Conservation (phyloP, 1,139 yeast genomes). For the Torulaspora globosa region DNA sequence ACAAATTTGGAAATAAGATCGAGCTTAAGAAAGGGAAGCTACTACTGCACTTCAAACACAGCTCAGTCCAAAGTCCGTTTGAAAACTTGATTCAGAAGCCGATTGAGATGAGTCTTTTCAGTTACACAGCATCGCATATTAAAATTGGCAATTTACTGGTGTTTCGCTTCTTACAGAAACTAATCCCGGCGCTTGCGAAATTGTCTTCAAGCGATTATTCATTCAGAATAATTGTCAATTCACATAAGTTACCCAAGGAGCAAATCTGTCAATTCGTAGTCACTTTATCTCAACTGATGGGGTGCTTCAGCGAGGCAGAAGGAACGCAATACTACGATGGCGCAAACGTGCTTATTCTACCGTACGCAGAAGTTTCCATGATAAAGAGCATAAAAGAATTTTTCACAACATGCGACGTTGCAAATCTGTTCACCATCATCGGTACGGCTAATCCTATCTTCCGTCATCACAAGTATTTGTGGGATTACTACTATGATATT, state of each 20-base stretch:
- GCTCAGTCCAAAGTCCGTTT: conserved; percentile 17
- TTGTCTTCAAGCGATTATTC: conserved; percentile 3
- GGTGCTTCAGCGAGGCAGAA: conserved; percentile 11
- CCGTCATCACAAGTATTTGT: conserved; percentile 26
- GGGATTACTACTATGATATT: conserved; percentile 34
- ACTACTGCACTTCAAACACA: conserved; percentile 20
- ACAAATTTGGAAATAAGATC: conserved; percentile 24
- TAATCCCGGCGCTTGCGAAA: conserved; percentile 19
- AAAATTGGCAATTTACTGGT: conserved; percentile 19
- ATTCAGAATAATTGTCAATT: conserved; percentile 22
- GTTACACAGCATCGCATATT: conserved; percentile 18
- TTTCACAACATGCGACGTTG: conserved; percentile 5
- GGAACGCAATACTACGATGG: conserved; percentile 16
- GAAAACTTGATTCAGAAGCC: conserved; percentile 20
- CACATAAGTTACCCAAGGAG: conserved; percentile 25
- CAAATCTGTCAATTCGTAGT: conserved; percentile 29
- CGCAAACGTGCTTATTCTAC: conserved; percentile 22
- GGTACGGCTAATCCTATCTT: conserved; percentile 36
- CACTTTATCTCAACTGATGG: conserved; percentile 25
- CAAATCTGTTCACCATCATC: conserved; percentile 18
- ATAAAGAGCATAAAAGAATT: conserved; percentile 22
- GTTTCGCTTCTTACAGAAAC: conserved; percentile 21
- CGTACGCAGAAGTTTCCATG: conserved; percentile 34
- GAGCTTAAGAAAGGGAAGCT: conserved; percentile 20
- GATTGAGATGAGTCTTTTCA: conserved; percentile 22